A percentile compares a stretch with the other conserved stretches of the same genome.
Evolutionary conservation across 257 asterid species (phyloP).

Genomic region (Capsicum chinense): DNA sequence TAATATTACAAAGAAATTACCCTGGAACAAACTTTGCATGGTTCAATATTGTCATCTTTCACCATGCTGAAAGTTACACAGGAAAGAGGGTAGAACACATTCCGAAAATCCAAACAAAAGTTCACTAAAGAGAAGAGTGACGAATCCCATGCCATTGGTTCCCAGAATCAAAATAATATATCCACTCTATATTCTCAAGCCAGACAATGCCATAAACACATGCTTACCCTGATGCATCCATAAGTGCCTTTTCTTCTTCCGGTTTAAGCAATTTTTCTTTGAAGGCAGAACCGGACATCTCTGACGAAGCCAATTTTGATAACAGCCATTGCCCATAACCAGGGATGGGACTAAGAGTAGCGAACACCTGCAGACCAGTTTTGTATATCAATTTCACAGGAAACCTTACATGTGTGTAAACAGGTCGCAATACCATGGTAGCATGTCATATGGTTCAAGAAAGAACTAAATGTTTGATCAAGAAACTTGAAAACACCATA

Average conservation of each 20-base stretch:
- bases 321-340: slow-evolving; percentile 92
- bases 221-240: slow-evolving; percentile 69
- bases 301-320: slow-evolving; percentile 74
- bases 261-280: slow-evolving; percentile 75
- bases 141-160: background rate
- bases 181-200: slow-evolving; percentile 19
- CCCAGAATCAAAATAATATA: slow-evolving; percentile 13
- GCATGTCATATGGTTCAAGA: slow-evolving; percentile 1
- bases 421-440: background rate
- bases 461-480: background rate
- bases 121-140: slow-evolving; percentile 10
- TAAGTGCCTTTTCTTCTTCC: slow-evolving; percentile 72
- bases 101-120: background rate
- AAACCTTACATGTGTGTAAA: slow-evolving; percentile 16
- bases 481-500: slow-evolving; percentile 16
- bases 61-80: background rate
- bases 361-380: slow-evolving; percentile 74
- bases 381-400: slow-evolving; percentile 32
- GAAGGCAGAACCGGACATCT: slow-evolving; percentile 68
- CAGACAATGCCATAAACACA: slow-evolving; percentile 34
- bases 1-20: slow-evolving; percentile 16
- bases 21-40: slow-evolving; percentile 13
- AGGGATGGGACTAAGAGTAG: slow-evolving; percentile 97
- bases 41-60: background rate
- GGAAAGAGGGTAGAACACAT: background rate